Conservation (phyloP, 2,329 filamentous ascomycete species). For the Neoascochyta sp. region DNA sequence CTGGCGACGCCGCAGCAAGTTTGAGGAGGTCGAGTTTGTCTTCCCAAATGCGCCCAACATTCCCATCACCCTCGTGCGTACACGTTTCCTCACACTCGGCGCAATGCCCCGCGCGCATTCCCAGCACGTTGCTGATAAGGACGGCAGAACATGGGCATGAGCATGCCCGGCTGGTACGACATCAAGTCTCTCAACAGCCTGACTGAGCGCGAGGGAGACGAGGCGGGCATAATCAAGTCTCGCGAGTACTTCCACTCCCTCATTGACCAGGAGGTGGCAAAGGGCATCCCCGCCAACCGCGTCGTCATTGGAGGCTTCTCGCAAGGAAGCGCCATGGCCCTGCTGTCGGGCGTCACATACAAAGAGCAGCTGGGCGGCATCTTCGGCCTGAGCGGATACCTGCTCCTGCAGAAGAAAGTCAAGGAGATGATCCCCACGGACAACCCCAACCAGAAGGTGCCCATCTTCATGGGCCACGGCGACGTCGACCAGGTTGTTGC, state of each 20-base stretch:
- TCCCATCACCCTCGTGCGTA: slow-evolving; percentile 73
- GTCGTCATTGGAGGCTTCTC: slow-evolving; percentile 85
- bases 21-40: slow-evolving; percentile 89
- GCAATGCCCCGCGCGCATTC: background rate
- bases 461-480: slow-evolving; percentile 89
- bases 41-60: slow-evolving; percentile 87
- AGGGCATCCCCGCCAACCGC: slow-evolving; percentile 75
- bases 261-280: slow-evolving; percentile 74
- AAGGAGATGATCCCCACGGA: slow-evolving; percentile 43
- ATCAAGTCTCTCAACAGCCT: slow-evolving; percentile 54
- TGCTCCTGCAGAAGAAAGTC: slow-evolving; percentile 66
- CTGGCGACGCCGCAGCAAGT: slow-evolving; percentile 73
- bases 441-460: slow-evolving; percentile 67
- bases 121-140: slow-evolving; percentile 3
- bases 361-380: slow-evolving; percentile 78
- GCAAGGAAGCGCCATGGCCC: slow-evolving; percentile 81
- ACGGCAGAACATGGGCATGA: slow-evolving; percentile 67
- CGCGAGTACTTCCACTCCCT: slow-evolving; percentile 73
- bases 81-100: background rate
- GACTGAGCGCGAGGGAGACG: slow-evolving; percentile 56
- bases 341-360: slow-evolving; percentile 74
- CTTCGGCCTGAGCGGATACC: slow-evolving; percentile 77
- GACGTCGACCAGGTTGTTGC: slow-evolving; percentile 69
- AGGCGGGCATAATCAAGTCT: slow-evolving; percentile 68
- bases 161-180: slow-evolving; percentile 87